Conservation (phyloP, 2,329 filamentous ascomycete species). For the Plenodomus lindquistii region DNA sequence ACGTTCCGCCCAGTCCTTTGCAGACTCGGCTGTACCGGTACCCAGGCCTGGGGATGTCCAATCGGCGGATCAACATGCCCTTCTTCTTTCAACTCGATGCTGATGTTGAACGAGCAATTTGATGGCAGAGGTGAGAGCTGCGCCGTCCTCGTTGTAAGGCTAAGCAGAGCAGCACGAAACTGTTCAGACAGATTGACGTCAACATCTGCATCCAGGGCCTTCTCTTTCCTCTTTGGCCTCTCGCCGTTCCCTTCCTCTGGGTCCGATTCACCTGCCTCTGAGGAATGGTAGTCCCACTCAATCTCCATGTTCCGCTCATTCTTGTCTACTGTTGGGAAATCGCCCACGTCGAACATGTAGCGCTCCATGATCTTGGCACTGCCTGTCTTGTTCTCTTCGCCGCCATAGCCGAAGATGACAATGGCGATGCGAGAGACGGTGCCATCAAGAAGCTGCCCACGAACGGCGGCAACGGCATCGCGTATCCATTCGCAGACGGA, state of each 20-base stretch:
- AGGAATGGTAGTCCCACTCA: constrained; percentile 38
- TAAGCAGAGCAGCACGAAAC: constrained; percentile 67
- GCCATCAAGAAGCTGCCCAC: constrained; percentile 66
- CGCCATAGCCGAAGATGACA: constrained; percentile 56
- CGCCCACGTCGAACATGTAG: constrained; percentile 63
- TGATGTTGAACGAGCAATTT: constrained; percentile 75
- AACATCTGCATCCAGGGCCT: constrained; percentile 24
- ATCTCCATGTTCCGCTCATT: constrained; percentile 57
- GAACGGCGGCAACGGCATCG: constrained; percentile 75
- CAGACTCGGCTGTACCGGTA: constrained; percentile 59
- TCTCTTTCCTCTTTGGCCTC: constrained; percentile 10
- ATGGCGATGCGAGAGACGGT: constrained; percentile 60
- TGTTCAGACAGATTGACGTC: constrained; percentile 70
- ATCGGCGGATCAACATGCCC: constrained; percentile 53
- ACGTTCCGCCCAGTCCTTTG: constrained; percentile 40
- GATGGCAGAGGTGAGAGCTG: constrained; percentile 62
- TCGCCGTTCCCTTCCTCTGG: constrained; percentile 10
- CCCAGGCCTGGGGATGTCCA: constrained; percentile 61
- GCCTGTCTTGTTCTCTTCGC: constrained; percentile 8
- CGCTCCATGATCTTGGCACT: constrained; percentile 59
- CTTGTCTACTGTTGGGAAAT: constrained; percentile 56
- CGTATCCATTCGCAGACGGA: constrained; percentile 83
- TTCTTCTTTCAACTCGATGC: constrained; percentile 70
- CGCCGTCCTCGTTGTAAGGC: constrained; percentile 64
- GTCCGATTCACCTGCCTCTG: constrained; percentile 1